A percentile compares a stretch with the other conserved stretches of the same genome.
Evolutionary conservation across 805 yeast species (phyloP).

Genomic region (Candida sonorensis): DNA sequence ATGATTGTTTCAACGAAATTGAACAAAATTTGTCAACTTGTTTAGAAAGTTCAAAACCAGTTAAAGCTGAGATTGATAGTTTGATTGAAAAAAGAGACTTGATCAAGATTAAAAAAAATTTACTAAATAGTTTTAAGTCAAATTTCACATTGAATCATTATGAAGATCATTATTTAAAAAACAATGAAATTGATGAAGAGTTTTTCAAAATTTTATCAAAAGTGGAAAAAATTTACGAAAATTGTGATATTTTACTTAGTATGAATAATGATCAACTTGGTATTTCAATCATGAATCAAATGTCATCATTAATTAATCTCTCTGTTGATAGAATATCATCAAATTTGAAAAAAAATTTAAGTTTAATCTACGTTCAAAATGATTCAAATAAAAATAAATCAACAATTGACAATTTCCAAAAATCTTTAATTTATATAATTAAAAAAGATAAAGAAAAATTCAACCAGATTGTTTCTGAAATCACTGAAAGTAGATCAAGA

Average conservation of each 20-base stretch:
- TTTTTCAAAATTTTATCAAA: constrained; percentile 57
- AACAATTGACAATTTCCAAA: constrained; percentile 23
- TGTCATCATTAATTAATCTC: constrained; percentile 42
- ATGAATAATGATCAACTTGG: constrained; percentile 65
- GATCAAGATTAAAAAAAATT: constrained; percentile 42
- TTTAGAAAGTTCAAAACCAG: constrained; percentile 15
- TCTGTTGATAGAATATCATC: constrained; percentile 50
- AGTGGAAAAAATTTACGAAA: constrained; percentile 56
- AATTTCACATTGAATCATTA: constrained; percentile 64
- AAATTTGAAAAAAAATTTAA: constrained; percentile 27
- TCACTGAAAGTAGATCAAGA: constrained; percentile 66
- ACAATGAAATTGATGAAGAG: constrained; percentile 35
- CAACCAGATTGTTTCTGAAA: constrained; percentile 50
- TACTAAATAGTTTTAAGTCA: constrained; percentile 47
- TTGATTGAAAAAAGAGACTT: constrained; percentile 28
- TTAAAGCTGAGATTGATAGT: constrained; percentile 13
- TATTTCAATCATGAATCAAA: constrained; percentile 51
- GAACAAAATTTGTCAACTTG: constrained; percentile 19
- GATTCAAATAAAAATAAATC: constrained; percentile 13
- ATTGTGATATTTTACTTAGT: constrained; percentile 65
- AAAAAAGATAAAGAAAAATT: constrained; percentile 41
- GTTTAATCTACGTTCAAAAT: constrained; percentile 16
- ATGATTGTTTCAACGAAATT: constrained; percentile 18
- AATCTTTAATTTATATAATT: constrained; percentile 24
- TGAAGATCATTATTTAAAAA: constrained; percentile 56